A percentile compares a stretch with the other conserved stretches of the same genome.
These are phyloP conservation scores for Corchorus olitorius DNA, from an alignment of 345 rosid genomes.

Conservation along the genomic window DNA sequence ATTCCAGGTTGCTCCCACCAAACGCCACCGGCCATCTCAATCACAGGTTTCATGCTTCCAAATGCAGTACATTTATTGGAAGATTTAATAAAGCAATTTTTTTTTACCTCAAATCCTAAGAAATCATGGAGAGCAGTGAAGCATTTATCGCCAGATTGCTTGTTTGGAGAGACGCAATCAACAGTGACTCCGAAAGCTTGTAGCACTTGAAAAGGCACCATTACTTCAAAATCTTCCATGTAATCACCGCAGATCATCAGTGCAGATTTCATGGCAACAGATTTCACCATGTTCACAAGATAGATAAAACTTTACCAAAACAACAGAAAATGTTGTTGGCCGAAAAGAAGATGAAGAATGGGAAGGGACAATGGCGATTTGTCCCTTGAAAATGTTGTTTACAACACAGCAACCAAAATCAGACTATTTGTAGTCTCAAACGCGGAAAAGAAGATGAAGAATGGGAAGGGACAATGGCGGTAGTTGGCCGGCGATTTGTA, in stretches of 20 bases:
- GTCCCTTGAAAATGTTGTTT: too few species aligned
- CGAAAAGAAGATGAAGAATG: too few species aligned
- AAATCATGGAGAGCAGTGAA: slow-evolving; percentile 47
- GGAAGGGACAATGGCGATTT: too few species aligned
- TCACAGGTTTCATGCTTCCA: slow-evolving; percentile 48
- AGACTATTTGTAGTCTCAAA: too few species aligned
- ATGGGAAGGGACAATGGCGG: too few species aligned
- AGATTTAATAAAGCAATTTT: background rate
- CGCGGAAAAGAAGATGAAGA: too few species aligned
- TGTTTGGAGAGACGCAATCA: slow-evolving; percentile 49
- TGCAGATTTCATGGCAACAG: slow-evolving; percentile 40
- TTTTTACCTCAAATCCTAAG: slow-evolving; percentile 48
- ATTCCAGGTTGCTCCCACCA: slow-evolving; percentile 57
- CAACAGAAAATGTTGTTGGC: background rate
- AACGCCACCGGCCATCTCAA: slow-evolving; percentile 48
- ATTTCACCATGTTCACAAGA: slow-evolving; percentile 26
- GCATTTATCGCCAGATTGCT: slow-evolving; percentile 43
- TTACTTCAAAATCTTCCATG: slow-evolving; percentile 56
- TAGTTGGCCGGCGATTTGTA: too few species aligned
- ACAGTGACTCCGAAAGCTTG: slow-evolving; percentile 52
- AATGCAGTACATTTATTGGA: slow-evolving; percentile 48
- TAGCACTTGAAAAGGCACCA: slow-evolving; percentile 44
- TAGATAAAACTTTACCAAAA: too few species aligned
- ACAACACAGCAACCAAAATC: too few species aligned
- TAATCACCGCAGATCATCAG: slow-evolving; percentile 53